These are phyloP conservation scores for Crotalaria pallida DNA, from an alignment of 306 rosid genomes.

Conservation along the genomic window DNA sequence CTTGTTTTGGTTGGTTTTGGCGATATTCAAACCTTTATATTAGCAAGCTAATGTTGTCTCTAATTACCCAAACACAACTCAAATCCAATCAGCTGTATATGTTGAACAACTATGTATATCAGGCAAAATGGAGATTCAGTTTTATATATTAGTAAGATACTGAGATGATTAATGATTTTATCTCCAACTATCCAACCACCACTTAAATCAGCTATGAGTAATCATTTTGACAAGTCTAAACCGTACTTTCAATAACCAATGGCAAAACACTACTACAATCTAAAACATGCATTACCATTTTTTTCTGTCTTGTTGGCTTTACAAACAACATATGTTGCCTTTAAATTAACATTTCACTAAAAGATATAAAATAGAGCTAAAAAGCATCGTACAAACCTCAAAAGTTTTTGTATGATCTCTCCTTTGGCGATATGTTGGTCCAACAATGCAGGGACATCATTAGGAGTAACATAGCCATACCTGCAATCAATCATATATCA, in stretches of 20 bases:
- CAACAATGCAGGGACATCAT: conserved; percentile 75
- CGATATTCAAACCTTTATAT: no score
- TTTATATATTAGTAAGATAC: not conserved
- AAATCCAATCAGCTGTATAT: no score
- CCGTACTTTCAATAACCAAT: not conserved
- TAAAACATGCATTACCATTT: not conserved
- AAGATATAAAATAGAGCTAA: not conserved
- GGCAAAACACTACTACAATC: not conserved
- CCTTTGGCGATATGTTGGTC: conserved; percentile 84
- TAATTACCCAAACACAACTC: no score
- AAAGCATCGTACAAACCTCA: conserved; percentile 59
- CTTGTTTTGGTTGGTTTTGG: no score
- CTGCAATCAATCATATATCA: conserved; percentile 36
- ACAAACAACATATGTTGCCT: not conserved
- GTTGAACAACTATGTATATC: not conserved
- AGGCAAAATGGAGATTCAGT: not conserved
- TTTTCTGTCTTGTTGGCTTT: not conserved
- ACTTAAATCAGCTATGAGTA: not conserved
- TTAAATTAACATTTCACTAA: not conserved
- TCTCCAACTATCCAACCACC: not conserved
- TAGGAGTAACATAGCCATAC: conserved; percentile 93
- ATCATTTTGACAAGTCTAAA: not conserved
- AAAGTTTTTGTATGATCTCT: conserved; percentile 64
- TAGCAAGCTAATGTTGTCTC: no score
- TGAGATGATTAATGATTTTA: not conserved